A percentile compares a stretch with the other conserved stretches of the same genome.
Conservation (phyloP, 179 eudicot genomes). For the Pouteria campechiana region DNA sequence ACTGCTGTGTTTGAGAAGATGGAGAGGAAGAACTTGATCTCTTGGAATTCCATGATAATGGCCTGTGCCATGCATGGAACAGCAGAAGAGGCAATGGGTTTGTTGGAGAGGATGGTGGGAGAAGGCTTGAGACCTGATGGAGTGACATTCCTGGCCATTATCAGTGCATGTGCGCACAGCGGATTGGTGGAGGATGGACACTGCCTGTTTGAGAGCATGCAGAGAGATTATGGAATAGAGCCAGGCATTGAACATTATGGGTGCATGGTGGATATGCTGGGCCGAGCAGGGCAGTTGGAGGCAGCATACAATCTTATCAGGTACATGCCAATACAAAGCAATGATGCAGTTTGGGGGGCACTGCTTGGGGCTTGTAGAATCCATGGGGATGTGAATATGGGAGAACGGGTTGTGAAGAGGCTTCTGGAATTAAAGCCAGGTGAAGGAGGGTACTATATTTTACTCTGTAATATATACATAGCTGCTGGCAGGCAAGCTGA, state of each 20-base stretch:
- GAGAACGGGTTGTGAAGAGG: slow-evolving; percentile 45
- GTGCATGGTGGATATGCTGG: slow-evolving; percentile 59
- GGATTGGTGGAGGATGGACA: slow-evolving; percentile 59
- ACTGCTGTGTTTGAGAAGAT: slow-evolving; percentile 24
- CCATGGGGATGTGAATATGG: slow-evolving; percentile 41
- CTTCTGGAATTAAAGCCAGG: slow-evolving; percentile 61
- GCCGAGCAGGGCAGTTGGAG: slow-evolving; percentile 58
- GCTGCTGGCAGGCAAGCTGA: slow-evolving; percentile 48
- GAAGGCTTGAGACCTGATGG: slow-evolving; percentile 56
- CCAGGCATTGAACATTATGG: slow-evolving; percentile 61
- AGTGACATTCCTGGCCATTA: slow-evolving; percentile 51
- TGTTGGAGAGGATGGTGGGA: slow-evolving; percentile 39
- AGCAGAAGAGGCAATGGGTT: slow-evolving; percentile 23
- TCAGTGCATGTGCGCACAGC: slow-evolving; percentile 62
- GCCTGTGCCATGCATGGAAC: slow-evolving; percentile 51
- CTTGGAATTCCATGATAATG: slow-evolving; percentile 76
- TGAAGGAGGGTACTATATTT: slow-evolving; percentile 39
- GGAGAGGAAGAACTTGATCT: slow-evolving; percentile 37
- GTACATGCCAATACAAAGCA: slow-evolving; percentile 22
- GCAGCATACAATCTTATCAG: slow-evolving; percentile 40
- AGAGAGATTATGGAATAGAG: slow-evolving; percentile 28
- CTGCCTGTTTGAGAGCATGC: slow-evolving; percentile 43
- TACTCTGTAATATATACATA: slow-evolving; percentile 54
- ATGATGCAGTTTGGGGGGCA: slow-evolving; percentile 52
- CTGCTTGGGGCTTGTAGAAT: slow-evolving; percentile 55